Evolutionary conservation across 495 filamentous ascomycete species (phyloP), one percentile per base, ranked within the genome.

Genomic region (Penicillium goetzii): DNA sequence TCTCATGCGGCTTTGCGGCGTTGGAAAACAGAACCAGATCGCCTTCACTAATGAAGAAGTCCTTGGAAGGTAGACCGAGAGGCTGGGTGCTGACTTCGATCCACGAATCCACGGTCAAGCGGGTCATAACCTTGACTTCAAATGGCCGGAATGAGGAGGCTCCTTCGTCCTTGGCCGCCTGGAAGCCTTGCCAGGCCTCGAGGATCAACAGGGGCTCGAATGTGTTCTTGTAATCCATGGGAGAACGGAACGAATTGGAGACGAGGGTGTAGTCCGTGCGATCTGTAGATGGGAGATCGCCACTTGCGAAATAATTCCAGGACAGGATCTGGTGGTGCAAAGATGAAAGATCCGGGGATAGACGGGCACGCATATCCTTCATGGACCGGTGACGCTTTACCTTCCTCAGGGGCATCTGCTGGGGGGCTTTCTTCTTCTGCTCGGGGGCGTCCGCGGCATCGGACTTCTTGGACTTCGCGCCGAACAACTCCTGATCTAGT

Each of bases 131-230:
- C 59, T 92, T 96, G 69, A 97, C 85, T 56, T 92, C 91, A 63
- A 95, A 91, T 0, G 89, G 81, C 60, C 88, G 91, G 69, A 87
- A 88, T n/a, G 25, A 53, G 26, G 50, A 33, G 26, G 80, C 87
- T 15, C 86, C 85, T 75, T 99, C 96, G 68, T 99, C 93, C 69
- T 91, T 92, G 3, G 90, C 86, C 51, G 91, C 91, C 34, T 96
- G 86, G 68, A 99, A 95, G 1, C 91, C 89, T 73, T 96, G 91
- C 95, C 95, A 99, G 53, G 93, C 94, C 75, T 99, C 95, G 52
- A 97, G 88, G 51, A 96, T 87, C 34, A 99, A 83, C 40, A 99
- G 81, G 12, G 95, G 96, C 60, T 93, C 87, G 80, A 98, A 99
- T 0, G 92, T 94, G 54, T 84, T 81, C 76, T 96, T 91, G 70